phyloP scores from a whole-genome alignment of 1,284 basidiomycete species.

The Tylopilus sp. region DNA sequence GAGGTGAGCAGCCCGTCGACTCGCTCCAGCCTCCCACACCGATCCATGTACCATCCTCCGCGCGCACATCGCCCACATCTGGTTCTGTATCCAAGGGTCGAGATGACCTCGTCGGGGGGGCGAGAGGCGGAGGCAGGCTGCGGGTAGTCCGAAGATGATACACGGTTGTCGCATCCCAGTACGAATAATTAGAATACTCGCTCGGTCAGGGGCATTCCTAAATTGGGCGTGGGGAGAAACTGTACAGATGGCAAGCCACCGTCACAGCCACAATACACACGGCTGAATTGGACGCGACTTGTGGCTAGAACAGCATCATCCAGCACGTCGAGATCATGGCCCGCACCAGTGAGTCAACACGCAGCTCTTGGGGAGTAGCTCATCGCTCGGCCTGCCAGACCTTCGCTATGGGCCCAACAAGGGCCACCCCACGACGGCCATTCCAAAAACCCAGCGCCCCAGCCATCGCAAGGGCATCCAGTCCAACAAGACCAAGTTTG shows the following conservation, averaged over 20 bases:
- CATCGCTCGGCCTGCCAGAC: slow-evolving; percentile 51
- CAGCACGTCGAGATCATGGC: slow-evolving; percentile 66
- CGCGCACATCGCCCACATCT: slow-evolving; percentile 49
- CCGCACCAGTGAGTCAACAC: slow-evolving; percentile 59
- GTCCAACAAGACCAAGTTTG: slow-evolving; percentile 86
- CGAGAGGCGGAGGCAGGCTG: slow-evolving; percentile 41
- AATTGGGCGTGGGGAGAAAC: slow-evolving; percentile 29
- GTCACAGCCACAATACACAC: slow-evolving; percentile 28
- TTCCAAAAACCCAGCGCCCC: slow-evolving; percentile 78
- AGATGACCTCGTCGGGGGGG: slow-evolving; percentile 29
- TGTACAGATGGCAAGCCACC: slow-evolving; percentile 45
- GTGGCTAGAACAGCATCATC: slow-evolving; percentile 44
- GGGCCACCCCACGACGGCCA: slow-evolving; percentile 89
- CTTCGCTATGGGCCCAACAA: slow-evolving; percentile 89
- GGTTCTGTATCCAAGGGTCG: slow-evolving; percentile 38
- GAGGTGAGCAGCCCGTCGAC: slow-evolving; percentile 36
- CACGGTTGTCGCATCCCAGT: slow-evolving; percentile 11
- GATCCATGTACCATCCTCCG: slow-evolving; percentile 40
- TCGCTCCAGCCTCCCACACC: slow-evolving; percentile 36
- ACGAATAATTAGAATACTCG: slow-evolving; percentile 12
- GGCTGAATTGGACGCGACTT: slow-evolving; percentile 22
- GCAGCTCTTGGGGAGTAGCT: neutral
- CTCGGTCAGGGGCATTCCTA: slow-evolving; percentile 19
- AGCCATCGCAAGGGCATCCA: slow-evolving; percentile 91
- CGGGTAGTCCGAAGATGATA: slow-evolving; percentile 47